These are phyloP conservation scores for Rosa lucieae DNA, from an alignment of 306 rosid species.

Conservation along the genomic window DNA sequence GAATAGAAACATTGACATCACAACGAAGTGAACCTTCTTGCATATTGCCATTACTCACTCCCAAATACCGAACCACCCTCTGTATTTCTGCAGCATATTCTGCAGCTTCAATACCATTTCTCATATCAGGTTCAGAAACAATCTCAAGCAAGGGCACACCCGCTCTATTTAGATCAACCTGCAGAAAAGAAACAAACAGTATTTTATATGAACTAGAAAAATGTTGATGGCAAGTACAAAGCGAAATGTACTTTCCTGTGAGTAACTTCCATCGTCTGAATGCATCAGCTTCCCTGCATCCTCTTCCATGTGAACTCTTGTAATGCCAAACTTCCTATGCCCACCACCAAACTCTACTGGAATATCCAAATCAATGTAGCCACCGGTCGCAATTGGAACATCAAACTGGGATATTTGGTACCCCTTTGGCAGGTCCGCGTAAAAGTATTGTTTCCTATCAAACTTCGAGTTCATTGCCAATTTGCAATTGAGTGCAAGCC, in stretches of 20 bases:
- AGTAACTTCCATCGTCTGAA: slow-evolving; percentile 71
- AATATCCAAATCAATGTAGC: slow-evolving; percentile 77
- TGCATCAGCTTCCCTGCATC: slow-evolving; percentile 96
- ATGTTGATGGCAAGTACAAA: slow-evolving; percentile 7
- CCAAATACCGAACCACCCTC: slow-evolving; percentile 88
- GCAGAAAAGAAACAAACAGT: slow-evolving; percentile 23
- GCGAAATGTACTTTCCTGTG: slow-evolving; percentile 53
- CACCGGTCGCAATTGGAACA: slow-evolving; percentile 75
- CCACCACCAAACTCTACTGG: slow-evolving; percentile 91
- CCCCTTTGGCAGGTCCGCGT: slow-evolving; percentile 96
- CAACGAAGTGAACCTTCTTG: slow-evolving; percentile 98
- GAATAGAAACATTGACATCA: slow-evolving; percentile 87
- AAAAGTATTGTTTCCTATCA: slow-evolving; percentile 95
- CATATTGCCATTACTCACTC: slow-evolving; percentile 96
- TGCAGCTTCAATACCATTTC: slow-evolving; percentile 94
- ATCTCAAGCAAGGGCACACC: slow-evolving; percentile 98
- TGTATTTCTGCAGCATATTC: slow-evolving; percentile 94
- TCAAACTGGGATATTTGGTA: slow-evolving; percentile 98
- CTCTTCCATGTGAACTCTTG: slow-evolving; percentile 99
- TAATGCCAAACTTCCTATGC: slow-evolving; percentile 82
- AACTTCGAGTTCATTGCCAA: slow-evolving; percentile 78
- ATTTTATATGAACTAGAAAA: neutral
- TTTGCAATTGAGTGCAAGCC: slow-evolving; percentile 85
- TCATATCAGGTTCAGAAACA: slow-evolving; percentile 98
- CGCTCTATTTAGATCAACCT: slow-evolving; percentile 98